Evolutionary conservation across 192 early-diverging fungal genomes (phyloP), one percentile per base, ranked within the genome.

Genomic region (Lobulomyces angularis): DNA sequence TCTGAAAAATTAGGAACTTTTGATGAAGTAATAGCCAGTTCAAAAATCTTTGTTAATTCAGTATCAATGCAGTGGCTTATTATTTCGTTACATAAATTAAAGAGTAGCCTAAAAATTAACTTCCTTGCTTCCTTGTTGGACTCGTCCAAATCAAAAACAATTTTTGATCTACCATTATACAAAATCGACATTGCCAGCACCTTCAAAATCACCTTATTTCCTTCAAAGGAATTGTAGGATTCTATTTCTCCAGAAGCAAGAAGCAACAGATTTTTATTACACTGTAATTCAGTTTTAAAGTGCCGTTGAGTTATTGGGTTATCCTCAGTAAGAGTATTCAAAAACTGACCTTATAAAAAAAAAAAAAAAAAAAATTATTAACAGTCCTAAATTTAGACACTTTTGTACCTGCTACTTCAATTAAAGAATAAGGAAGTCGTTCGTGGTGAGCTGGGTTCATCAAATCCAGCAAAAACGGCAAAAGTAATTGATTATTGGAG

Each of bases 281-380:
- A 35, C 20, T 59, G 40, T 65, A 65, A 58, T 45, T 77, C 75
- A 12, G 55, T 48, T 21, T 65, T 48, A 55, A 85, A 74, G 2
- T 71, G 50, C 19, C 66, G 58, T 32, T 74, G 51, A 24, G 72
- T 66, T 2, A 66, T 62, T 8, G 55, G 44, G 46, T 87, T 86
- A 12, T 82, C 81, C 37, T 88, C 86, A 0, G 85, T 83, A 30
- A 93, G 59, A 2, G 84, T 84, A 48, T 83, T 78, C 9, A 93
- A 61, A 30, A 79, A 84, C 61, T 88, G 86, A 5, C 67, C 84
- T 44, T 40, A 9, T 14, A 19, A 25, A 27, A 47, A 43, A 47
- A 2, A 43, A 38, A 21, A 46, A 14, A 35, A 20, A 45, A 31
- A 49, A 35, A 30, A 1, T 46, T 12, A n/a, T 40, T 9, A 21